Evolutionary conservation across 345 rosid genomes (phyloP).

Genomic region (Salix viminalis): DNA sequence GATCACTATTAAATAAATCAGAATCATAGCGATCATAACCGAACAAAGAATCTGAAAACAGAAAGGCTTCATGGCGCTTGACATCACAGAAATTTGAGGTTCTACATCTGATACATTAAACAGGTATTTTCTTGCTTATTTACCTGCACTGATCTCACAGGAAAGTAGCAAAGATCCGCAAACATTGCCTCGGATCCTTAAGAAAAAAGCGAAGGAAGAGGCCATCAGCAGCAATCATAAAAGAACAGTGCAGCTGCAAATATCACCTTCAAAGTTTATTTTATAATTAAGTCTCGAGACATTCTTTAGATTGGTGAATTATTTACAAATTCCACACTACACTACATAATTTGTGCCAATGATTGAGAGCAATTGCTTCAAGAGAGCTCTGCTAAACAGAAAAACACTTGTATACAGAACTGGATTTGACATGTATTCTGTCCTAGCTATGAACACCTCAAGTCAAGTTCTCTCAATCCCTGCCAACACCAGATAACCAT

Average conservation of each 20-base stretch:
- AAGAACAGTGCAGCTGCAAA: not conserved
- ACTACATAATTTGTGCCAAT: not conserved
- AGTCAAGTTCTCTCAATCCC: conserved; percentile 1
- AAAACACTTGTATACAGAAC: not conserved
- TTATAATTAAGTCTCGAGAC: not conserved
- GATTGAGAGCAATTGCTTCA: not conserved
- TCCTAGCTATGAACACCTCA: not conserved
- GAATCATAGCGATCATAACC: conserved; percentile 9
- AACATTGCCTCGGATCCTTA: conserved; percentile 98
- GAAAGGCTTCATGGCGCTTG: not conserved
- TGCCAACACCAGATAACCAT: not conserved
- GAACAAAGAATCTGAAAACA: conserved; percentile 9
- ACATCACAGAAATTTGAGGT: not conserved
- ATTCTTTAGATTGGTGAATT: not conserved
- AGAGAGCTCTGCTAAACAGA: not conserved
- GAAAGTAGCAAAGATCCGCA: conserved; percentile 98
- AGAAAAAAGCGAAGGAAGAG: conserved; percentile 6
- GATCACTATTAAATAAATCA: conserved; percentile 40
- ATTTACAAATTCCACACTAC: not conserved
- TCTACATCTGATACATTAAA: conserved; percentile 16
- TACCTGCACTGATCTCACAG: conserved; percentile 97
- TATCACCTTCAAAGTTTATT: conserved; percentile 2
- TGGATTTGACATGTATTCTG: not conserved
- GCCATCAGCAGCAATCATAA: conserved; percentile 17
- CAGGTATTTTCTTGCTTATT: conserved; percentile 20